Evolutionary conservation across 495 filamentous ascomycete species (phyloP), one percentile per base, ranked within the genome.

Genomic region (Penicillium salamii): DNA sequence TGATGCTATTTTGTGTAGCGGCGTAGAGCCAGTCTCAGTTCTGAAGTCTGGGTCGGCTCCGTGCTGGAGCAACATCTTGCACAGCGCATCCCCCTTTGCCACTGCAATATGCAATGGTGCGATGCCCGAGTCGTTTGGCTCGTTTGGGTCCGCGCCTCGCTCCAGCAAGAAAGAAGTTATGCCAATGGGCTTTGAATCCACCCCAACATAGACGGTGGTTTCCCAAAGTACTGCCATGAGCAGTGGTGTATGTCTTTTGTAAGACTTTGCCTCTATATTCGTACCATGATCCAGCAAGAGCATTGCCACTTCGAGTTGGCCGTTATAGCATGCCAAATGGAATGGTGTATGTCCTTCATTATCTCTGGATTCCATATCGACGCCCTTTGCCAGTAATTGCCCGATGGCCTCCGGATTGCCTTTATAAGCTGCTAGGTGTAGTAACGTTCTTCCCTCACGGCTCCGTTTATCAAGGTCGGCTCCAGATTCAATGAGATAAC

Each of bases 371-470:
- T 52, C 42, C 2, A 46, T 28, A 33, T 39, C 35, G 2, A 23
- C 42, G 3, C 50, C 50, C 12, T 23, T 32, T 38, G 46, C 34
- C 20, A 52, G 6, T 14, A 52, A 17, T 26, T 46, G 15, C 7
- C 41, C 13, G 20, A 7, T 26, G 6, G 15, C 6, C 13, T 32
- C 2, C 7, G 31, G 11, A 9, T 26, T 19, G 12, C 20, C 37
- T n/a, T 14, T 23, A 7, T 0, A 2, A 7, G 26, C 18, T 17
- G 45, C 35, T 8, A 23, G 7, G 2, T 48, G 45, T 6, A 48
- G 24, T 20, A 48, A 15, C 9, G 45, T 31, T 1, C 7, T 38
- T 21, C 26, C 24, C 8, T 5, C 1, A 7, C 5, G 12, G 15
- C 11, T 3, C 23, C 18, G 18, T 29, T 3, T 11, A 15, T 39